Evolutionary conservation across 2,329 filamentous ascomycete genomes (phyloP).

Genomic region (Penicillium italicum): DNA sequence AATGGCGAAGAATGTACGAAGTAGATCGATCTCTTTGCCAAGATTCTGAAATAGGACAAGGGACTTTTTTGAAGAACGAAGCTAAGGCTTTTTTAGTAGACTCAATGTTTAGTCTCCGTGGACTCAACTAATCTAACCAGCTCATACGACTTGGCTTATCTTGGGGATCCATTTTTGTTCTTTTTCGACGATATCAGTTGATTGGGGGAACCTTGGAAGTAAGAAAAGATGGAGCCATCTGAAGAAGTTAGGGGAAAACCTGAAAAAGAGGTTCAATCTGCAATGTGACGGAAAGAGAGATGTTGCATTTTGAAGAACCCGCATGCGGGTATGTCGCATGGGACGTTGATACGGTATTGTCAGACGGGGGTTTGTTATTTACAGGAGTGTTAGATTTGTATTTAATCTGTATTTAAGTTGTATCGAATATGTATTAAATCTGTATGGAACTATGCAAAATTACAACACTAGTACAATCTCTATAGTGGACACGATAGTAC

Average conservation of each 20-base stretch:
- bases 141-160: constrained; percentile 4
- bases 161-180: constrained; percentile 1
- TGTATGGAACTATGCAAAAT: too few relatives aligned
- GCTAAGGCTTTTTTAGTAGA: neutral
- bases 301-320: too few relatives aligned
- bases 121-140: constrained; percentile 9
- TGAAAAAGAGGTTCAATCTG: neutral
- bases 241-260: neutral
- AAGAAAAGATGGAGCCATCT: neutral
- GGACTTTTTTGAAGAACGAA: neutral
- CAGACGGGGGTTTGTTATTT: too few relatives aligned
- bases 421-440: too few relatives aligned
- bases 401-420: too few relatives aligned
- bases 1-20: constrained; percentile 4
- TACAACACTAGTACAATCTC: too few relatives aligned
- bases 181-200: neutral
- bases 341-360: too few relatives aligned
- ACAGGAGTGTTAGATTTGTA: too few relatives aligned
- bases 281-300: neutral
- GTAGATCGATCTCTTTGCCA: neutral
- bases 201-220: neutral
- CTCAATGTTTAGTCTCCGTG: too few relatives aligned
- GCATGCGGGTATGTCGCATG: too few relatives aligned
- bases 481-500: too few relatives aligned
- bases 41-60: neutral